Evolutionary conservation across 352 stramenopile species (phyloP).

Genomic region (Phytopythium montanum): DNA sequence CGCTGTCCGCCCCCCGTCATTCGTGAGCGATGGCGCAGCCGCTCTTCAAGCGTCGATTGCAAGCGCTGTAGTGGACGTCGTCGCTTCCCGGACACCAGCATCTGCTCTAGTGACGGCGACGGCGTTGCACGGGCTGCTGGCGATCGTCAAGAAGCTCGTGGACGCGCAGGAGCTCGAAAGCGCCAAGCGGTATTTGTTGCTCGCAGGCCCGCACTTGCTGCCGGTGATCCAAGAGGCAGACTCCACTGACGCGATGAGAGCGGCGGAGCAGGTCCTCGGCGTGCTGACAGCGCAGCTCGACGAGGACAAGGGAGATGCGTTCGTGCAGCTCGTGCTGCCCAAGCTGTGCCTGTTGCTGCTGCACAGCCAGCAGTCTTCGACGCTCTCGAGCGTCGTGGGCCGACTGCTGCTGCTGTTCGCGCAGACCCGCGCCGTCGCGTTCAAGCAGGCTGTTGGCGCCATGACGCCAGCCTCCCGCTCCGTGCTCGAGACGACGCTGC

Average conservation of each 20-base stretch:
- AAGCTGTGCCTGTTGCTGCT: constrained; percentile 39
- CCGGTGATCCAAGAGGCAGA: constrained; percentile 15
- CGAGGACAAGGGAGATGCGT: constrained; percentile 35
- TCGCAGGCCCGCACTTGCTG: constrained; percentile 37
- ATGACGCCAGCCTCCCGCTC: constrained; percentile 32
- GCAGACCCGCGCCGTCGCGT: constrained; percentile 41
- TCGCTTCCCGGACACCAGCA: constrained; percentile 10
- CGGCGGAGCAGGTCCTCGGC: constrained; percentile 44
- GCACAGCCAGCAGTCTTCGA: constrained; percentile 6
- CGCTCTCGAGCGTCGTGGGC: constrained; percentile 20
- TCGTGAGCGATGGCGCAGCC: constrained; percentile 20
- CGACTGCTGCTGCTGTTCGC: constrained; percentile 48
- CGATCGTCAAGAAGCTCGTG: constrained; percentile 40
- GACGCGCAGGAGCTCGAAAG: constrained; percentile 30
- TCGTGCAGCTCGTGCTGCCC: constrained; percentile 60
- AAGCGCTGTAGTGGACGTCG: constrained; percentile 12
- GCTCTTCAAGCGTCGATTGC: constrained; percentile 39
- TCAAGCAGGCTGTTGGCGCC: constrained; percentile 45
- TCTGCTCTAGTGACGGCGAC: constrained; percentile 13
- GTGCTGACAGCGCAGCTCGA: constrained; percentile 44
- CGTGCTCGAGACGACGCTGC: constrained; percentile 39
- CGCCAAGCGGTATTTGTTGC: constrained; percentile 41
- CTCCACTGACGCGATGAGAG: constrained; percentile 31
- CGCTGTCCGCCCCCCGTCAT: constrained; percentile 24
- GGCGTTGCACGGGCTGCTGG: constrained; percentile 31